Evolutionary conservation across 257 asterid genomes (phyloP), one percentile per base, ranked within the genome.

Genomic region (Jacaranda copaia): DNA sequence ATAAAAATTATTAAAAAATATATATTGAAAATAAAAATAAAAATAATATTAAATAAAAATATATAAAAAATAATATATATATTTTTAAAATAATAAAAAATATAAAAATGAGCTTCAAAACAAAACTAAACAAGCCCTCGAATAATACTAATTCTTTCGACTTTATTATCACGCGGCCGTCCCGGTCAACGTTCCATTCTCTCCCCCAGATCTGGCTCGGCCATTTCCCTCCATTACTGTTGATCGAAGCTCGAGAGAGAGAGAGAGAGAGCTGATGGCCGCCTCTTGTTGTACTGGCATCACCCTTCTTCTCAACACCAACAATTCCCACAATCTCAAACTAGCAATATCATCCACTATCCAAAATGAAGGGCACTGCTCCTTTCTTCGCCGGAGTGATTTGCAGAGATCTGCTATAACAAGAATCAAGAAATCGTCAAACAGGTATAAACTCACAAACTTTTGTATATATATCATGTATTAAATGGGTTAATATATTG

Each of bases 221-320:
- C 8, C 6, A 42, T 42, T 42, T 42, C 46, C 46, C 6, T 42
- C 46, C 46, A 42, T 42, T 42, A 25, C 32, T 25, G 32, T 25
- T 25, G 32, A 25, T 25, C 1, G 32, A 25, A 25, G 32, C 32
- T 25, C 32, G 32, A 25, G 32, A 25, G 32, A 25, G 32, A 25
- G 32, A 25, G 32, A 25, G 32, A 25, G 32, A 25, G 32, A 25
- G 32, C 15, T 6, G 39, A 81, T 81, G 85, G 85, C 85, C 40
- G 15, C 80, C 51, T 55, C 78, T 18, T 59, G 73, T 74, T 42
- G 32, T n/a, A 14, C 60, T 57, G 8, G 38, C 1, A 43, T 15
- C 67, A 7, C 16, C 15, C 76, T 58, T 46, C 60, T 73, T 38
- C 60, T 13, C 74, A 68, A 52, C 63, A 14, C 3, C 16, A 68